Evolutionary conservation across 2,329 filamentous ascomycete genomes (phyloP), one percentile per base, ranked within the genome.

Genomic region (Rhexocercosporidium sp.): DNA sequence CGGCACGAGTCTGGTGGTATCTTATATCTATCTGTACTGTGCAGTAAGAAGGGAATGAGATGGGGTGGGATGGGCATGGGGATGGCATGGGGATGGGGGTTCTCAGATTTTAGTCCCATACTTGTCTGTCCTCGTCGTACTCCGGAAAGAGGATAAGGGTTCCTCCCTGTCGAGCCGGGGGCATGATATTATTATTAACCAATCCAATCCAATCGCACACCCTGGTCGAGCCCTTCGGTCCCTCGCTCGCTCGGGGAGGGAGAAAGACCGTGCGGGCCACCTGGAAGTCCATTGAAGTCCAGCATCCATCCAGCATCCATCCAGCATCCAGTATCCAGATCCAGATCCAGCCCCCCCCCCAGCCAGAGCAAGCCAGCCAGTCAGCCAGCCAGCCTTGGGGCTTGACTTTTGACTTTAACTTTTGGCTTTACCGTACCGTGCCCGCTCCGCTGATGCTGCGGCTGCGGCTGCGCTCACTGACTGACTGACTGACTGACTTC

Each of bases 1-100:
- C 25, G 47, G 47, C 47, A 51, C 47, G 47, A 51, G 47, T 51
- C 47, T 22, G 22, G 47, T 51, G 25, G 47, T 51, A 25, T 49
- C 46, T 49, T n/a, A n/a, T n/a, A n/a, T n/a, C n/a, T n/a, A n/a
- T n/a, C n/a, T n/a, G n/a, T n/a, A n/a, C n/a, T n/a, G n/a, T n/a
- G n/a, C n/a, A n/a, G n/a, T n/a, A n/a, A n/a, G n/a, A n/a, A n/a
- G n/a, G n/a, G n/a, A n/a, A 20, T 25, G 47, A 51, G 47, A 29
- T 29, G 46, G 20, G 46, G 25, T 29, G 47, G 47, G 25, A 51
- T 29, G 47, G 47, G n/a, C n/a, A n/a, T n/a, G n/a, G 25, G 47
- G 47, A 29, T 29, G 47, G 25, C 25, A 22, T n/a, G n/a, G n/a
- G n/a, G n/a, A n/a, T n/a, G n/a, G n/a, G n/a, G n/a, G n/a, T 12